Percentiles rank a stretch among this genome's conserved stretches.
phyloP scores from a whole-genome alignment of 306 rosid species.

The Gynostemma pentaphyllum region DNA sequence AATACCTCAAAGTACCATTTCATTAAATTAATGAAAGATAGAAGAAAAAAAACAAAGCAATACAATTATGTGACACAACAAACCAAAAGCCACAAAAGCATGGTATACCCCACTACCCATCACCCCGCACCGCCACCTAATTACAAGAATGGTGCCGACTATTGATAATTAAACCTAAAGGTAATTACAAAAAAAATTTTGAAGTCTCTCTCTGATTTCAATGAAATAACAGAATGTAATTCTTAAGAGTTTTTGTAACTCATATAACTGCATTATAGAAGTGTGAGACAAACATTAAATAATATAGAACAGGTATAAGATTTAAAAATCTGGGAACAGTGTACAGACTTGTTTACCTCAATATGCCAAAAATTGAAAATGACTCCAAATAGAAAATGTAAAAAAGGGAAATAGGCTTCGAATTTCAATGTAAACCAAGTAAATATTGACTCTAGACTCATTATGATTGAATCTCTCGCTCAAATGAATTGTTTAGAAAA shows the following conservation, averaged over 20 bases:
- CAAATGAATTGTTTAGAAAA: too few species aligned
- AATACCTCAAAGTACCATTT: too few species aligned
- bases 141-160: too few species aligned
- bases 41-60: too few species aligned
- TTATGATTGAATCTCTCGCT: not conserved
- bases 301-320: not conserved
- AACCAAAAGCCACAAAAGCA: too few species aligned
- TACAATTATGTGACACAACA: too few species aligned
- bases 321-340: not conserved
- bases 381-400: not conserved
- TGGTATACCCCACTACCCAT: too few species aligned
- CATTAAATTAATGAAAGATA: too few species aligned
- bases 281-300: not conserved
- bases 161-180: too few species aligned
- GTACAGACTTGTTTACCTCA: not conserved
- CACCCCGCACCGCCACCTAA: too few species aligned
- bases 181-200: too few species aligned
- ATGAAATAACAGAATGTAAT: not conserved
- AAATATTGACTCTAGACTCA: not conserved
- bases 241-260: not conserved
- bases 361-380: not conserved
- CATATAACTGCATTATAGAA: not conserved
- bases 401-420: not conserved
- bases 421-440: not conserved
- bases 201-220: too few species aligned